Conservation (phyloP, 139 green algal species). For the Picocystis salinarum region DNA sequence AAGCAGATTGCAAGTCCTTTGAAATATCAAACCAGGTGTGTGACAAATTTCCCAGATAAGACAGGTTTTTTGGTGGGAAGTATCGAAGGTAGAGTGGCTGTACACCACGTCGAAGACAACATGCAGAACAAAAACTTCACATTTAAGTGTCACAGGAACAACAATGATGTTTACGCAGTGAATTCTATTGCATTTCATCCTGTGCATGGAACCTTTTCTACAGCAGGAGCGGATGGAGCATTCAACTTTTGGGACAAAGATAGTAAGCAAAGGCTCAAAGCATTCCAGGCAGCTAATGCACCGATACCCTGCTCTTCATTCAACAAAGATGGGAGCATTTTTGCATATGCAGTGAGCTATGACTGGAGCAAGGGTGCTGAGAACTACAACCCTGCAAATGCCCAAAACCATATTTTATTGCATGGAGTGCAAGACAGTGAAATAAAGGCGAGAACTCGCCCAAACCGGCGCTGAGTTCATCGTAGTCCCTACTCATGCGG, state of each 20-base stretch:
- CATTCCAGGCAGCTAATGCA: conserved; percentile 41
- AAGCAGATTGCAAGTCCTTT: conserved; percentile 73
- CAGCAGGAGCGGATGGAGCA: conserved; percentile 65
- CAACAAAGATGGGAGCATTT: conserved; percentile 26
- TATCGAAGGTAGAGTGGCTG: conserved; percentile 78
- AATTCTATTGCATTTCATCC: conserved; percentile 90
- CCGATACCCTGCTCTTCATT: conserved; percentile 73
- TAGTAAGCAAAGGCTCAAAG: conserved; percentile 88
- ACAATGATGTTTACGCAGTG: conserved; percentile 79
- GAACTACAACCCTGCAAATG: conserved; percentile 34
- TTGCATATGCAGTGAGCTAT: conserved; percentile 32
- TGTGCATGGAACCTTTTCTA: conserved; percentile 72
- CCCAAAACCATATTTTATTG: conserved; percentile 75
- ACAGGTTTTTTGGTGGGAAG: conserved; percentile 77
- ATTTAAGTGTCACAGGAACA: conserved; percentile 80
- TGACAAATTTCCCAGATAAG: conserved; percentile 69
- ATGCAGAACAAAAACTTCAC: conserved; percentile 73
- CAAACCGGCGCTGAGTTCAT: no score
- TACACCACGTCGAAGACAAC: conserved; percentile 82
- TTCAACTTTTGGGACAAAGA: conserved; percentile 99
- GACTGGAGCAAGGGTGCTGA: conserved; percentile 75
- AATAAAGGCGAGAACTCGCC: conserved; percentile 55
- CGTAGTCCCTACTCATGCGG: no score
- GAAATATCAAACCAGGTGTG: conserved; percentile 91
- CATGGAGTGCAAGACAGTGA: conserved; percentile 62